These are phyloP conservation scores for Eutrema japonicum DNA, from an alignment of 345 rosid species.

Conservation along the genomic window DNA sequence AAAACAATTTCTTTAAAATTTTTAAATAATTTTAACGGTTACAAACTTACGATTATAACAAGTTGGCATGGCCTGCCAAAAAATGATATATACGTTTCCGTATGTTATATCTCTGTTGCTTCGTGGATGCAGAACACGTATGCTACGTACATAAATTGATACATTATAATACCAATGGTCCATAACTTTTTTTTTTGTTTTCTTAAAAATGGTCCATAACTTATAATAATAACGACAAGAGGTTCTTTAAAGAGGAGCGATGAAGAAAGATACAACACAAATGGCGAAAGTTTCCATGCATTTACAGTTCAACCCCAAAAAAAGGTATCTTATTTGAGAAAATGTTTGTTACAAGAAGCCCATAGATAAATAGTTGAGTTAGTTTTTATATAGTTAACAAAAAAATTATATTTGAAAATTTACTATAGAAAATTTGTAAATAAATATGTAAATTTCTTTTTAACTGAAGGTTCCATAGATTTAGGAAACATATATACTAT, in stretches of 20 bases:
- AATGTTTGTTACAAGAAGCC: not conserved
- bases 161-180: constrained; percentile 15
- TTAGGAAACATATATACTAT: too few relatives aligned
- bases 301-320: not conserved
- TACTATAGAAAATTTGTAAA: too few relatives aligned
- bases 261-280: constrained; percentile 2
- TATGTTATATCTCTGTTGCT: not conserved
- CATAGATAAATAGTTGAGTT: too few relatives aligned
- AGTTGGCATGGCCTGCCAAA: constrained; percentile 11
- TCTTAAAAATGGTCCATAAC: constrained; percentile 1
- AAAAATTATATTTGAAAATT: too few relatives aligned
- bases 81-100: not conserved
- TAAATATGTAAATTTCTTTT: too few relatives aligned
- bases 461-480: too few relatives aligned
- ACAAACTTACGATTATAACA: not conserved
- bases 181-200: not conserved
- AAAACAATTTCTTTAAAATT: too few relatives aligned
- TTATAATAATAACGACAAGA: constrained; percentile 1
- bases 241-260: constrained; percentile 21
- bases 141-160: not conserved
- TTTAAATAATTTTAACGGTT: not conserved
- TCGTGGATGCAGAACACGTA: constrained; percentile 11
- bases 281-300: constrained; percentile 7
- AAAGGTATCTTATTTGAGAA: not conserved
- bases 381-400: too few relatives aligned